Conservation (phyloP, 2,329 filamentous ascomycete species). For the Aspergillus amoenus region DNA sequence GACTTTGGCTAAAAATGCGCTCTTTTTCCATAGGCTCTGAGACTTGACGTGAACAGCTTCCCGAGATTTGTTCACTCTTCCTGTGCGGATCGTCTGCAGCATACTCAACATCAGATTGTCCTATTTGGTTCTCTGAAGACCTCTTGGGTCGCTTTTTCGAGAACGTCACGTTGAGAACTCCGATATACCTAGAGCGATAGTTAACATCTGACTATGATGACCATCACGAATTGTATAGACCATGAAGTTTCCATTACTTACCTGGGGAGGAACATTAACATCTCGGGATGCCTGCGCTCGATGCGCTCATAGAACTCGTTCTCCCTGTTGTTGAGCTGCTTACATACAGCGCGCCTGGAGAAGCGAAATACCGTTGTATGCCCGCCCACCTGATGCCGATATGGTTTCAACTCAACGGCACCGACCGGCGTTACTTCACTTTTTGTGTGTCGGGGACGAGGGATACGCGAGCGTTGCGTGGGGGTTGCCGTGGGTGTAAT, state of each 20-base stretch:
- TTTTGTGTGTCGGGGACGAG: constrained; percentile 30
- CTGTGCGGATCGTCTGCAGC: constrained; percentile 8
- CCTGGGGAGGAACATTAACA: constrained; percentile 87
- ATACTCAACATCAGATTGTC: constrained; percentile 17
- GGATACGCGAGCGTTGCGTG: constrained; percentile 28
- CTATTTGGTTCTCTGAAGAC: constrained; percentile 29
- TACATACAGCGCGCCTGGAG: constrained; percentile 91
- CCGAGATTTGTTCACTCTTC: constrained; percentile 14
- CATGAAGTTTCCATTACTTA: constrained; percentile 45
- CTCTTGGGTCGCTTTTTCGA: constrained; percentile 69
- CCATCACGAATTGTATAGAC: background rate
- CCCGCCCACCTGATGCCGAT: constrained; percentile 94
- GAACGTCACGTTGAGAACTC: constrained; percentile 93
- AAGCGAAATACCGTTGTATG: constrained; percentile 97
- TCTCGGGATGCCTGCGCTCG: constrained; percentile 83
- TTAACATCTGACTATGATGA: background rate
- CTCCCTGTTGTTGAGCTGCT: constrained; percentile 95
- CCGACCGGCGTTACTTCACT: constrained; percentile 61
- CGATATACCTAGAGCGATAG: constrained; percentile 72
- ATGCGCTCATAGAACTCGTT: constrained; percentile 99
- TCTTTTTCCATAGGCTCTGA: constrained; percentile 35
- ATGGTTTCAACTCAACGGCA: constrained; percentile 93
- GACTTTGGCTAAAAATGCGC: constrained; percentile 70
- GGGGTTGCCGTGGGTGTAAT: constrained; percentile 50
- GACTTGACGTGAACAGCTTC: constrained; percentile 11